These are phyloP conservation scores for Ziziphus jujuba DNA, from an alignment of 306 rosid species.

Conservation along the genomic window DNA sequence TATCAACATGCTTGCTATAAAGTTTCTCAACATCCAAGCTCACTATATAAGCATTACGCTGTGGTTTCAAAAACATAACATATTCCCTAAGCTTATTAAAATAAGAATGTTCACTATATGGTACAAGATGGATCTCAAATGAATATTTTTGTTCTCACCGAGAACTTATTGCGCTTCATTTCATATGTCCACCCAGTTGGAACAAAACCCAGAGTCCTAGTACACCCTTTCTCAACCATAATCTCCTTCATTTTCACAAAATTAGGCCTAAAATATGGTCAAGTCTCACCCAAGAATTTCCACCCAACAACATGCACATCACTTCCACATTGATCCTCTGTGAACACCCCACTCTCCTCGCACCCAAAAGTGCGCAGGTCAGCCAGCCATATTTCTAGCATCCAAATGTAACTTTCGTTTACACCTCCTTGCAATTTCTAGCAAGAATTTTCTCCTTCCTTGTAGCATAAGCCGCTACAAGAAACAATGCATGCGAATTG, in stretches of 20 bases:
- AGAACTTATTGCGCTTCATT: constrained; percentile 64
- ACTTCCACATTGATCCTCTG: constrained; percentile 58
- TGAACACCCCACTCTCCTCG: constrained; percentile 61
- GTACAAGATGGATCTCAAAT: constrained; percentile 80
- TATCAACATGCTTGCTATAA: constrained; percentile 71
- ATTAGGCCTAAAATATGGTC: constrained; percentile 96
- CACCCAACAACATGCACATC: constrained; percentile 95
- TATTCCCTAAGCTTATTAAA: constrained; percentile 80
- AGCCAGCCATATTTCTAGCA: constrained; percentile 68
- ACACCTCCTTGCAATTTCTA: constrained; percentile 66
- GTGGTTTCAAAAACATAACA: constrained; percentile 82
- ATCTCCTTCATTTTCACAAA: constrained; percentile 74
- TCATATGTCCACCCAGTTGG: constrained; percentile 99
- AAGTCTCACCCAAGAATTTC: constrained; percentile 94
- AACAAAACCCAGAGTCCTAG: constrained; percentile 82
- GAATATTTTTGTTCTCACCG: constrained; percentile 73
- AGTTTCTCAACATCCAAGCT: constrained; percentile 80
- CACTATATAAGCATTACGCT: constrained; percentile 72
- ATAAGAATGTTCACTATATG: constrained; percentile 92
- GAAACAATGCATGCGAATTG: constrained; percentile 51
- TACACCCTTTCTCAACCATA: constrained; percentile 72
- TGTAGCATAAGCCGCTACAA: constrained; percentile 84
- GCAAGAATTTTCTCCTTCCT: constrained; percentile 90
- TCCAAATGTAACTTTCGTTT: constrained; percentile 66
- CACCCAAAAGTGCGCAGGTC: constrained; percentile 68